Conservation (phyloP, 139 green algal genomes). For the Desmodesmus armatus region DNA sequence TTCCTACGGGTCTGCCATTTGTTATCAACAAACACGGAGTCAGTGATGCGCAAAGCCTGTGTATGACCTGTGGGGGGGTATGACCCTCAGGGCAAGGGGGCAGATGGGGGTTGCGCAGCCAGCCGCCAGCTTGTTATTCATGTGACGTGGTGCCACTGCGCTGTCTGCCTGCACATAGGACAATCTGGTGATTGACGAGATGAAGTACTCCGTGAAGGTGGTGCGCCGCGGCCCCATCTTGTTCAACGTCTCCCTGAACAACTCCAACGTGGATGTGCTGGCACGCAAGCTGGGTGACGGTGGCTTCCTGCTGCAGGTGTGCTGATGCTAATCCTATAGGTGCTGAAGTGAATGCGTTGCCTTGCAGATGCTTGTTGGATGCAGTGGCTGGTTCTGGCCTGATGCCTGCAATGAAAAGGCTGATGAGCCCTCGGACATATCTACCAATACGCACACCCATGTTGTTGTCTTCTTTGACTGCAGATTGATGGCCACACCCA, state of each 20-base stretch:
- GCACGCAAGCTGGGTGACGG: slow-evolving; percentile 92
- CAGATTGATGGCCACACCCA: slow-evolving; percentile 93
- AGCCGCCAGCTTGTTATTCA: background rate
- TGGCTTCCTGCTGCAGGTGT: slow-evolving; percentile 90
- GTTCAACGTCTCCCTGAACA: slow-evolving; percentile 65
- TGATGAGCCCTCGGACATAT: too few relatives aligned
- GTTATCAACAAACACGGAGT: too few relatives aligned
- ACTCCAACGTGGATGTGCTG: slow-evolving; percentile 79
- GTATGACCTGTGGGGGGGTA: too few relatives aligned
- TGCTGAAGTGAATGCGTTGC: too few relatives aligned
- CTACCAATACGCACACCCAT: too few relatives aligned
- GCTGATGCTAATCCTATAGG: too few relatives aligned
- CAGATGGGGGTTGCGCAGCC: too few relatives aligned
- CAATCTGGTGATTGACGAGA: slow-evolving; percentile 73
- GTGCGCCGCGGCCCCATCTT: slow-evolving; percentile 52
- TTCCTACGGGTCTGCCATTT: background rate
- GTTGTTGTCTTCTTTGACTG: background rate
- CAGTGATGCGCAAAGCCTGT: too few relatives aligned
- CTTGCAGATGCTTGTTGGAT: too few relatives aligned
- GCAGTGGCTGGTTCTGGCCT: too few relatives aligned
- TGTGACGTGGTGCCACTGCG: too few relatives aligned
- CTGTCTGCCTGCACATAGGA: slow-evolving; percentile 25
- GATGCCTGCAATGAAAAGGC: too few relatives aligned
- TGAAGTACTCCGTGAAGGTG: slow-evolving; percentile 86
- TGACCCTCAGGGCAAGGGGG: background rate